Percentiles rank a stretch among this genome's conserved stretches.
These are phyloP conservation scores for Cochlearia excelsa DNA, from an alignment of 345 rosid genomes.

Conservation along the genomic window DNA sequence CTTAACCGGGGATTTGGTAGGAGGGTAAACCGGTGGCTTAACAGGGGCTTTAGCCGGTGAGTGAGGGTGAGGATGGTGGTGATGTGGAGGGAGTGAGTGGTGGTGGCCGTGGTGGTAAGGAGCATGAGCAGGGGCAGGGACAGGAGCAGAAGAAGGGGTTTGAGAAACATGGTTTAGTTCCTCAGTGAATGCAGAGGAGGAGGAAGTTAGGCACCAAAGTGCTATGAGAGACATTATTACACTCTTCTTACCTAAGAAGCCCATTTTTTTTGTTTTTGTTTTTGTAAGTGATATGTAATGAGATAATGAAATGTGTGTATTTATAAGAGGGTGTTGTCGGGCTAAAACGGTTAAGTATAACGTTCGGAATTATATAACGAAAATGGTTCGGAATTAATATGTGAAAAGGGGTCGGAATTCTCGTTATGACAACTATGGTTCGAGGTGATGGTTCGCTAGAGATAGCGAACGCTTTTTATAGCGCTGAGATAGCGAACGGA, in stretches of 20 bases:
- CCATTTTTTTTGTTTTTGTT: constrained; percentile 33
- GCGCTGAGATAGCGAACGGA: no score
- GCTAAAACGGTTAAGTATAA: no score
- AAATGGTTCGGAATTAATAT: no score
- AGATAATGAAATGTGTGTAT: constrained; percentile 3
- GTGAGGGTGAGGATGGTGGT: constrained; percentile 12
- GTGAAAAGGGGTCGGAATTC: no score
- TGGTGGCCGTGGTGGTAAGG: constrained; percentile 23
- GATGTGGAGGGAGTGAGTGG: constrained; percentile 34
- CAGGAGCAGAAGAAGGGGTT: constrained; percentile 32
- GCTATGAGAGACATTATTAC: constrained; percentile 35
- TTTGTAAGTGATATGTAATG: not conserved
- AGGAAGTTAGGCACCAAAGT: constrained; percentile 40
- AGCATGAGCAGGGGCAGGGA: not conserved
- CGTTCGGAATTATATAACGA: no score
- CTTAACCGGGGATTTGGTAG: constrained; percentile 32
- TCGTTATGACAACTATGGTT: no score
- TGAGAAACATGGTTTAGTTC: constrained; percentile 29
- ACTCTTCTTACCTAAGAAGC: constrained; percentile 34
- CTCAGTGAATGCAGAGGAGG: constrained; percentile 34
- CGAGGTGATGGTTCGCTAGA: no score
- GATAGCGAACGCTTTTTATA: no score
- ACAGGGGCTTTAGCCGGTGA: not conserved
- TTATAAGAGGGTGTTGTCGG: constrained; percentile 28
- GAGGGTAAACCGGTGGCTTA: constrained; percentile 27